These are phyloP conservation scores for Chrysopogon serrulatus DNA, from an alignment of 176 grass and related monocot species.

Conservation along the genomic window DNA sequence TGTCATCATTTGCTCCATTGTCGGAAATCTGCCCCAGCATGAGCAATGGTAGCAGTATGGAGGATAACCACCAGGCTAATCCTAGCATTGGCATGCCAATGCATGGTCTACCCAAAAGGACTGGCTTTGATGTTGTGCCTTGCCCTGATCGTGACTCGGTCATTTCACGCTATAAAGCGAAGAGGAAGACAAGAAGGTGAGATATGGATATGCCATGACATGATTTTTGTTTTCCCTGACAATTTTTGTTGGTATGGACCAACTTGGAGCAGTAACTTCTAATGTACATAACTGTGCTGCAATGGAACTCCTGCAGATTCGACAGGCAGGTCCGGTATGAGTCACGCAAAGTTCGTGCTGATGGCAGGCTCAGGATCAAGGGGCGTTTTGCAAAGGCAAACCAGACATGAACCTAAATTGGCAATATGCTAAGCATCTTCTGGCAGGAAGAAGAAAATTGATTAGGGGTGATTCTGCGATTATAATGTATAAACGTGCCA, in stretches of 20 bases:
- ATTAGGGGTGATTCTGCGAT: neutral
- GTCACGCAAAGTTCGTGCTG: conserved; percentile 84
- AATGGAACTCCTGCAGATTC: conserved; percentile 59
- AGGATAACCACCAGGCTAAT: conserved; percentile 14
- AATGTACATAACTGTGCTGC: neutral
- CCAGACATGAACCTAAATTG: conserved; percentile 18
- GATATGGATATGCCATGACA: neutral
- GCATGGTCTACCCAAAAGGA: conserved; percentile 41
- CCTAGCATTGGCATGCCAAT: conserved; percentile 1
- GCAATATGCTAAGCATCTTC: conserved; percentile 4
- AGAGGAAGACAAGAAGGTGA: conserved; percentile 97
- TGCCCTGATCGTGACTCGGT: conserved; percentile 51
- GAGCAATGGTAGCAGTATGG: conserved; percentile 25
- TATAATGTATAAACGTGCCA: neutral
- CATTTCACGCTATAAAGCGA: conserved; percentile 88
- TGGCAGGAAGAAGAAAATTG: neutral
- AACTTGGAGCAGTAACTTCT: neutral
- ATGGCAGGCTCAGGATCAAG: conserved; percentile 85
- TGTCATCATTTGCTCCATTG: conserved; percentile 66
- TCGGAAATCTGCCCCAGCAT: conserved; percentile 53
- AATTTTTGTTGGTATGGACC: neutral
- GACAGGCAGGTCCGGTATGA: conserved; percentile 87
- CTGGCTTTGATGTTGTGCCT: conserved; percentile 46
- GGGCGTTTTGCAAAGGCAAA: conserved; percentile 83
- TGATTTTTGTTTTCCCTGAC: neutral